phyloP scores from a whole-genome alignment of 352 stramenopile species.

The Pythium oligandrum region DNA sequence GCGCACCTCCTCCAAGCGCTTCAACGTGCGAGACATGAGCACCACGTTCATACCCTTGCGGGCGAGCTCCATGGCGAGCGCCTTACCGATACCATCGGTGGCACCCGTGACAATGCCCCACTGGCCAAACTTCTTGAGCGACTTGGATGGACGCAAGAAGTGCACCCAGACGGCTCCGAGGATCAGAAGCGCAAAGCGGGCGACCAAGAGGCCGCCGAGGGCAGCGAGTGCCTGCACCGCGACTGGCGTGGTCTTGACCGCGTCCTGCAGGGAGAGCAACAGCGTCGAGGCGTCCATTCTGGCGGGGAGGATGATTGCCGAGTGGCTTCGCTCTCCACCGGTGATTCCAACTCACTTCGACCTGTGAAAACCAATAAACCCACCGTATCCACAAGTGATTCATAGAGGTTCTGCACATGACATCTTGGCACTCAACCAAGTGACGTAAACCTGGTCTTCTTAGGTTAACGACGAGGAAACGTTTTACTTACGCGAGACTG shows the following conservation, averaged over 20 bases:
- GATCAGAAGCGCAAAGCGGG: constrained; percentile 47
- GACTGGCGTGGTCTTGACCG: constrained; percentile 29
- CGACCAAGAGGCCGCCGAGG: constrained; percentile 44
- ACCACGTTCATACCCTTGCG: constrained; percentile 97
- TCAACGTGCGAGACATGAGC: constrained; percentile 96
- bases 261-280: constrained; percentile 15
- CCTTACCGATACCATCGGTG: constrained; percentile 93
- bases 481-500: no score
- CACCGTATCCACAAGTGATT: no score
- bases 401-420: no score
- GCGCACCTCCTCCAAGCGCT: constrained; percentile 91
- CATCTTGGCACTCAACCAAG: no score
- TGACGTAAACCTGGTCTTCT: no score
- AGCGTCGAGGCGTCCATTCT: no score
- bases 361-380: no score
- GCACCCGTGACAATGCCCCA: constrained; percentile 98
- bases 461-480: background rate
- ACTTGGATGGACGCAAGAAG: constrained; percentile 93
- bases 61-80: constrained; percentile 92
- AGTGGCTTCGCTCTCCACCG: no score
- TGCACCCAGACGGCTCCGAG: constrained; percentile 60
- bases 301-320: no score
- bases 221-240: constrained; percentile 35
- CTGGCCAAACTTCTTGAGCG: constrained; percentile 93
- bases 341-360: no score